Evolutionary conservation across 179 eudicot species (phyloP), one percentile per base, ranked within the genome.

Genomic region (Corrigiola litoralis): DNA sequence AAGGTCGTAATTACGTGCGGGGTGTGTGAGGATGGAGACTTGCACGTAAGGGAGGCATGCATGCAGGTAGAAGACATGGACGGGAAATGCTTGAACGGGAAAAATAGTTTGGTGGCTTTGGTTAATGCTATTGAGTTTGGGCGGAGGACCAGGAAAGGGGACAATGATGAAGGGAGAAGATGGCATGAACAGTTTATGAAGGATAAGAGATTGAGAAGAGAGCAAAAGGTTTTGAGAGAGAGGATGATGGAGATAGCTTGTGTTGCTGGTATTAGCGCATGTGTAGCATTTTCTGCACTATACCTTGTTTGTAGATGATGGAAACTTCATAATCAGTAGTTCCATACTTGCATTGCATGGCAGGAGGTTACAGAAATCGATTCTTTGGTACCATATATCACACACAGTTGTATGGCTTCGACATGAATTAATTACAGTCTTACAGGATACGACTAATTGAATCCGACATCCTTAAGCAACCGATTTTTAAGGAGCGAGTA

Each of bases 61-160:
- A 70, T 84, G 53, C 68, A 63, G 41, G 52, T 82, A 14, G 78
- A 80, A 75, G 85, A 82, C 55, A 62, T 75, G 78, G 85, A 85
- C 6, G 88, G 85, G 10, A 79, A 42, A 47, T 61, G 58, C 49
- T 36, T 85, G 61, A 76, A 67, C 29, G 90, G 90, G 62, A 68
- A 46, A 69, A 75, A 72, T 1, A 74, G 88, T 80, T 75, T 80
- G 78, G 77, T 58, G 32, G 72, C 67, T 60, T 65, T 87, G 65
- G 67, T 67, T 24, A 71, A 71, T 29, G 87, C 79, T 10, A 74
- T 82, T 68, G 75, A 63, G 47, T 33, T 29, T 18, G 81, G 82
- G 8, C 42, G 72, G 68, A 81, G 81, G 56, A 44, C 17, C 6
- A 51, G 20, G 42, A 72, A 37, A 14, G 66, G 67, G 21, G 59